Evolutionary conservation across 495 filamentous ascomycete species (phyloP).

Genomic region (Jackrogersella multiformis): DNA sequence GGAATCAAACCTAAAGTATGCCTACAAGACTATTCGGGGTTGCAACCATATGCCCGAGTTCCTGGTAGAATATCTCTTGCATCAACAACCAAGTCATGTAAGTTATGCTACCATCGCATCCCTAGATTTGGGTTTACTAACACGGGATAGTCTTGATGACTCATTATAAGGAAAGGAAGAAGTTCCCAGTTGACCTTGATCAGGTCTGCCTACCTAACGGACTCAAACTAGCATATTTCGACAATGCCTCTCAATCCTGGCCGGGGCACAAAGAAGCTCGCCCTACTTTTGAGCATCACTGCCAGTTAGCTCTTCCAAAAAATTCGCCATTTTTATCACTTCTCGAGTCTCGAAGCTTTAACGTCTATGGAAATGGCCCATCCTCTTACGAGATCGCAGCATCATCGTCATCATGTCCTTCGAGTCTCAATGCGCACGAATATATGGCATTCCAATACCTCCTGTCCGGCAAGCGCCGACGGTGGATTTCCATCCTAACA

Average conservation of each 20-base stretch:
- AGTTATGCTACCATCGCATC: constrained; percentile 16
- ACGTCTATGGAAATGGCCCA: constrained; percentile 48
- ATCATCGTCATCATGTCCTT: constrained; percentile 59
- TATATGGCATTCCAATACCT: constrained; percentile 60
- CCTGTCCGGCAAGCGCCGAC: constrained; percentile 52
- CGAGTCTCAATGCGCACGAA: constrained; percentile 56
- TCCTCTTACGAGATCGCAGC: constrained; percentile 65
- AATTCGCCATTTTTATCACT: constrained; percentile 45
- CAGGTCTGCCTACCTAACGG: constrained; percentile 46
- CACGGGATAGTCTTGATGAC: constrained; percentile 33
- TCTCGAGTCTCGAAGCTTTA: constrained; percentile 25
- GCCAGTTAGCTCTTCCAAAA: constrained; percentile 43
- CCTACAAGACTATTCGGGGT: constrained; percentile 40
- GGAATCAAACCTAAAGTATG: constrained; percentile 31
- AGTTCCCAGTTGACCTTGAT: constrained; percentile 47
- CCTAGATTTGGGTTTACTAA: constrained; percentile 15
- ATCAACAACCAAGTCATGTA: constrained; percentile 48
- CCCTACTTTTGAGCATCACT: constrained; percentile 53
- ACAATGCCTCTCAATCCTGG: constrained; percentile 46
- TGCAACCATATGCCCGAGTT: constrained; percentile 22
- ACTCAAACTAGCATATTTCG: constrained; percentile 42
- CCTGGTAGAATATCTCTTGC: constrained; percentile 39
- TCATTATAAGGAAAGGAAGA: constrained; percentile 46
- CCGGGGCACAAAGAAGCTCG: constrained; percentile 26
- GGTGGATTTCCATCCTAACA: constrained; percentile 58